Base-by-base conservation (phyloP, 352 stramenopile genomes). In the Phytophthora foliorum region DNA sequence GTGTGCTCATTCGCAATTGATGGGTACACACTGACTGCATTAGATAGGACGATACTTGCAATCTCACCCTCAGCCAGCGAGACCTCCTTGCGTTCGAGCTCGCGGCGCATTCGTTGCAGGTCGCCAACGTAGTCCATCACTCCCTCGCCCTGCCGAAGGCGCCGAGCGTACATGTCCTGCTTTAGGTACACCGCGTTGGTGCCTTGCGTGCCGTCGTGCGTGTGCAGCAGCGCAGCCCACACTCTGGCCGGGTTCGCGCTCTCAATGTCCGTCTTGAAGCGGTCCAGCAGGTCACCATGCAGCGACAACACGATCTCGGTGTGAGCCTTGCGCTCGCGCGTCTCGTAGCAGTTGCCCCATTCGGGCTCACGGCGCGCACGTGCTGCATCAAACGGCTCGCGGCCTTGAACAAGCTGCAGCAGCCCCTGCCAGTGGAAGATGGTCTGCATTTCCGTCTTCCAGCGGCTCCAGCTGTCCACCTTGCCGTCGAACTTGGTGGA, bases 21-120 rank as follows among this genome's bases (percentile, higher is more conserved):
- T n/a, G 38, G 39, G 27, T 61, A n/a, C n/a, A n/a, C n/a, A n/a
- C n/a, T n/a, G n/a, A n/a, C n/a, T n/a, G 27, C 39, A 52, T 53
- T 53, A 10, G 27, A 44, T 4, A 61, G 8, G 8, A 53, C 41
- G n/a, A 61, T 61, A n/a, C 54, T 53, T 19, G 41, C 39, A 27
- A 61, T 44, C 41, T 52, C 25, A 0, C 41, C 54, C n/a, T 61
- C 41, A 17, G 17, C n/a, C 11, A 52, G 13, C 5, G 10, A n/a
- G 25, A 52, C 52, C 16, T 61, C 39, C 54, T 41, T 61, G 11
- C 54, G 41, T 27, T 62, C 55, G 6, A 62, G 27, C 29, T 62
- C 27, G 41, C 55, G n/a, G 21, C 27, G 29, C 41, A 62, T 62
- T 11, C 41, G n/a, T 19, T 53, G 55, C 55, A 62, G 17, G 54